Conservation (phyloP, 176 grass and related monocot species). For the Ensete ventricosum region DNA sequence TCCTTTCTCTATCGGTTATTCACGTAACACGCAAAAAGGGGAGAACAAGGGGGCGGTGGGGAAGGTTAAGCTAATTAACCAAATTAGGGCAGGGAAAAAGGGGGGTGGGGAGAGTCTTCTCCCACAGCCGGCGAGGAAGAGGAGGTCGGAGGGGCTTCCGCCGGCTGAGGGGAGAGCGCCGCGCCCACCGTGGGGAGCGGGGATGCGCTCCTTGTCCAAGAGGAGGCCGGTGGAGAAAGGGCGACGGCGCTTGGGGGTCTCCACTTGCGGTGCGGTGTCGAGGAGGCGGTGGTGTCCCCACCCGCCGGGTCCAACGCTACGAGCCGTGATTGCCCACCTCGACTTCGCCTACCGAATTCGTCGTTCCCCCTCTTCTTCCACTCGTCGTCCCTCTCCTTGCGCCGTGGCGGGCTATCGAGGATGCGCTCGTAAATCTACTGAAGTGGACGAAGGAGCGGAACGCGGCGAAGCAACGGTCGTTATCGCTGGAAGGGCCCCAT, state of each 20-base stretch:
- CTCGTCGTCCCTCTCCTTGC: too few species aligned
- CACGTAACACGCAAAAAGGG: not conserved
- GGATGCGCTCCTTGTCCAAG: not conserved
- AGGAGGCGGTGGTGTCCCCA: not conserved
- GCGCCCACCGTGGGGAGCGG: not conserved
- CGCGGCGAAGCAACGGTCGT: too few species aligned
- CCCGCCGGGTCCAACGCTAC: not conserved
- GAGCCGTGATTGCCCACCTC: not conserved
- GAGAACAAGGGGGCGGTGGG: not conserved
- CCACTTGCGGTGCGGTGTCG: not conserved
- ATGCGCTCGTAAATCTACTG: too few species aligned
- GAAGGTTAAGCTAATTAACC: not conserved
- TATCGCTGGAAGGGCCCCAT: too few species aligned
- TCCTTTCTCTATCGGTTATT: not conserved
- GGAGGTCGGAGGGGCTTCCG: not conserved
- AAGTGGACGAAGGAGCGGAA: too few species aligned
- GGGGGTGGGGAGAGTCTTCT: too few species aligned
- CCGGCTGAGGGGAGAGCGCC: conserved; percentile 1
- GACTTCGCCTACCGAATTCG: not conserved
- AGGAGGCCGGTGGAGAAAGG: not conserved
- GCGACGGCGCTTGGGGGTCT: not conserved
- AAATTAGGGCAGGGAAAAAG: not conserved
- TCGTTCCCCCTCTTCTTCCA: too few species aligned
- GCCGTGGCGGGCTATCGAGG: too few species aligned
- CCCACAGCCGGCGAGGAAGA: conserved; percentile 4